phyloP scores from a whole-genome alignment of 1,284 basidiomycete genomes.

The Sanghuangporus weigelae region DNA sequence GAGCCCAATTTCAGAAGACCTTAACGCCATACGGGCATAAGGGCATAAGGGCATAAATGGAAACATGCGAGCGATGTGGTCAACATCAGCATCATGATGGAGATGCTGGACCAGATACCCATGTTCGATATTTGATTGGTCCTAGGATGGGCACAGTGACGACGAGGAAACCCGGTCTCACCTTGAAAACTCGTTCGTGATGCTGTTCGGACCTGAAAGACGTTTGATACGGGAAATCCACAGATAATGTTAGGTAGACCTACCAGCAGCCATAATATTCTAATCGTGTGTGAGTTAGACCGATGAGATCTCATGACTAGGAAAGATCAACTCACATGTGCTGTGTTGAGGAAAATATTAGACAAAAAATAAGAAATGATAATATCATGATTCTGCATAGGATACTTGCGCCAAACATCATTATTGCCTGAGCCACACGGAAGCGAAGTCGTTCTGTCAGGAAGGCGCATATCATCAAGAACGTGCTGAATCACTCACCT shows the following conservation, averaged over 20 bases:
- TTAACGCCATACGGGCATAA: too few species aligned
- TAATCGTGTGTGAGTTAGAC: slow-evolving; percentile 23
- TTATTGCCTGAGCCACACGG: slow-evolving; percentile 59
- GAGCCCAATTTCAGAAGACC: too few species aligned
- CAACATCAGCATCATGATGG: not conserved
- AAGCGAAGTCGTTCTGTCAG: not conserved
- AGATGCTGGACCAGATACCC: not conserved
- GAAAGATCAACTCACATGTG: slow-evolving; percentile 46
- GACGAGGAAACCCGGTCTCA: slow-evolving; percentile 30
- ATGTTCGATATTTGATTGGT: not conserved
- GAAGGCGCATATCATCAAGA: not conserved
- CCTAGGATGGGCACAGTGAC: slow-evolving; percentile 13
- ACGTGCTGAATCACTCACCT: slow-evolving; percentile 41
- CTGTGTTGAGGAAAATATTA: slow-evolving; percentile 30
- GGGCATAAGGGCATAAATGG: too few species aligned
- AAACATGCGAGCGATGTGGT: not conserved
- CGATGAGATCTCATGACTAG: slow-evolving; percentile 3
- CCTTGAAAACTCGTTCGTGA: slow-evolving; percentile 74
- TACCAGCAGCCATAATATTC: slow-evolving; percentile 67
- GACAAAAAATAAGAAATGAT: not conserved
- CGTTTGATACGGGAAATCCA: not conserved
- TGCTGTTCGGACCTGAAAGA: slow-evolving; percentile 65
- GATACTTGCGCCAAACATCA: slow-evolving; percentile 76
- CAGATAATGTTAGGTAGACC: not conserved
- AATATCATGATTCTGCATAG: slow-evolving; percentile 11